These are phyloP conservation scores for Rugosomyces carneus DNA, from an alignment of 1,284 basidiomycete genomes.

Conservation along the genomic window DNA sequence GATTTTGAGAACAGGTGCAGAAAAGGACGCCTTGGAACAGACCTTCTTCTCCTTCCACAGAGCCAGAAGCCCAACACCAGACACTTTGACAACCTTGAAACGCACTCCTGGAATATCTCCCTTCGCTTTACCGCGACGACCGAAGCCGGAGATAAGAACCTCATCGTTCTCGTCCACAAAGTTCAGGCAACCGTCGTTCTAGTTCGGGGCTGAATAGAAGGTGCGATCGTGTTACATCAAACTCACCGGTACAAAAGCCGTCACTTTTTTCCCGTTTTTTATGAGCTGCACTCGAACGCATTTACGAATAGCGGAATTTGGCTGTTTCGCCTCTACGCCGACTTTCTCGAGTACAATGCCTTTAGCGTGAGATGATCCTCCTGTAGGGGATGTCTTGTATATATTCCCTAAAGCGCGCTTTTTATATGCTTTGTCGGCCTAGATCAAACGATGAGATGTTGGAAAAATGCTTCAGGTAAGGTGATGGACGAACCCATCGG, in stretches of 20 bases:
- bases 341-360: constrained; percentile 99
- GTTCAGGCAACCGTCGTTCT: constrained; percentile 99
- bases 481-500: constrained; percentile 76
- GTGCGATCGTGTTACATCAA: not conserved
- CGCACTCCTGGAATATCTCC: constrained; percentile 97
- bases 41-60: constrained; percentile 99
- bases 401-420: constrained; percentile 99
- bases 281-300: constrained; percentile 99
- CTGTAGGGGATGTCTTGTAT: constrained; percentile 99
- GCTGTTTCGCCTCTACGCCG: constrained; percentile 91
- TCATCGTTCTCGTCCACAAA: constrained; percentile 99
- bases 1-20: constrained; percentile 2
- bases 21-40: constrained; percentile 15
- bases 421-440: constrained; percentile 99
- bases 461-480: not conserved
- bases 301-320: constrained; percentile 99
- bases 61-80: constrained; percentile 96
- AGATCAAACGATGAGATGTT: constrained; percentile 16
- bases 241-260: constrained; percentile 72
- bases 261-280: constrained; percentile 99
- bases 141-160: constrained; percentile 99
- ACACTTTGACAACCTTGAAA: constrained; percentile 99
- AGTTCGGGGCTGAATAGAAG: not conserved
- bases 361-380: constrained; percentile 99
- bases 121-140: constrained; percentile 98